phyloP scores from a whole-genome alignment of 176 grass and related monocot species.

The Oryza nivara region DNA sequence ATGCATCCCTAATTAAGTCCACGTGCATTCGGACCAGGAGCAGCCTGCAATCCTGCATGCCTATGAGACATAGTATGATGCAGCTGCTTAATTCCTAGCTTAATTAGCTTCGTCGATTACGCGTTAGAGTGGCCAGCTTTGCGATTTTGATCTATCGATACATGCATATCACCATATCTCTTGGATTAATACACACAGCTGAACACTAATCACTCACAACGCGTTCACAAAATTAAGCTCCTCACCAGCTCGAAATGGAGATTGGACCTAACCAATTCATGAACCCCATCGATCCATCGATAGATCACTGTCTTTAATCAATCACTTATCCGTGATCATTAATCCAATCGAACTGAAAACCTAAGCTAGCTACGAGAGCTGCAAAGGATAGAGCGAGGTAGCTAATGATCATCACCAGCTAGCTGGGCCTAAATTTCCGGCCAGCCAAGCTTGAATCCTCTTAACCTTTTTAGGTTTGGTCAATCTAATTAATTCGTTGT shows the following conservation, averaged over 20 bases:
- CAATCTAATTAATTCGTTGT: slow-evolving; percentile 13
- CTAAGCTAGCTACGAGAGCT: background rate
- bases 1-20: background rate
- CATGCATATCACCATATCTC: too few relatives aligned
- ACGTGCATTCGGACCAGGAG: background rate
- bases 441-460: background rate
- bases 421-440: background rate
- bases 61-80: too few relatives aligned
- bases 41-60: too few relatives aligned
- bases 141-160: background rate
- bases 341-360: slow-evolving; percentile 14
- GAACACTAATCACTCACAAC: background rate
- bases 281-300: background rate
- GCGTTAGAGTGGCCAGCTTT: background rate
- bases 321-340: background rate
- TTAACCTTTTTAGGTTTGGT: background rate
- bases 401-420: background rate
- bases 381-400: background rate
- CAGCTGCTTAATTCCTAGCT: background rate
- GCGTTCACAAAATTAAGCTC: background rate
- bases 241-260: background rate
- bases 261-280: background rate
- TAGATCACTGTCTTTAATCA: background rate
- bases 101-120: background rate
- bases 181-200: background rate